phyloP scores from a whole-genome alignment of 371 early-diverging fungal species.

The Rhizomucor miehei region DNA sequence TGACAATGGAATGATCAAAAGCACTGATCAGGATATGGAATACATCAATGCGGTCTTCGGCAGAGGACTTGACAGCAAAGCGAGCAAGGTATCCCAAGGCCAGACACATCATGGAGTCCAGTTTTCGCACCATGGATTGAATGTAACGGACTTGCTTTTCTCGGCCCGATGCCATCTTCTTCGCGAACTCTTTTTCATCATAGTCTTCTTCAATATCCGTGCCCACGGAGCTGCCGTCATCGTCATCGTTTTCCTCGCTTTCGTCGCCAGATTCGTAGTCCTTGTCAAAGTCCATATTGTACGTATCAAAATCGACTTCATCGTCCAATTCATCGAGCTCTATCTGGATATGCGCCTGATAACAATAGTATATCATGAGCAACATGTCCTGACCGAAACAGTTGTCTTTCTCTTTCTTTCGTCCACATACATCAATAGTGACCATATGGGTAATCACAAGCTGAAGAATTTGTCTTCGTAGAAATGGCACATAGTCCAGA shows the following conservation, averaged over 20 bases:
- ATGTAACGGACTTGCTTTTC: constrained; percentile 43
- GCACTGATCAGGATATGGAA: constrained; percentile 68
- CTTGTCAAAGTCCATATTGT: constrained; percentile 35
- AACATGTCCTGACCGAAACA: not conserved
- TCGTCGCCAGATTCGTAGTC: constrained; percentile 43
- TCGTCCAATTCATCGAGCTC: constrained; percentile 91
- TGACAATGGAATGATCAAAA: constrained; percentile 79
- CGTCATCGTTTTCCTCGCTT: constrained; percentile 32
- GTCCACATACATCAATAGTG: constrained; percentile 87
- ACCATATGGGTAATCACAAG: constrained; percentile 78
- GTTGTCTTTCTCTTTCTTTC: no score
- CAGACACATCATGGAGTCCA: constrained; percentile 81
- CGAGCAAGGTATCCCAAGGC: constrained; percentile 61
- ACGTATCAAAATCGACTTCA: constrained; percentile 53
- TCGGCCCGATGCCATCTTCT: not conserved
- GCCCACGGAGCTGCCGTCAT: constrained; percentile 29
- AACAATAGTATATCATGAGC: not conserved
- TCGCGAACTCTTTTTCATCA: constrained; percentile 21
- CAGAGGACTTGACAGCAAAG: constrained; percentile 9
- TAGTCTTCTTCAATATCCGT: constrained; percentile 26
- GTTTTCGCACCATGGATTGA: constrained; percentile 70
- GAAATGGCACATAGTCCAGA: constrained; percentile 71
- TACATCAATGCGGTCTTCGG: constrained; percentile 43
- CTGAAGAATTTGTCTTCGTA: constrained; percentile 73
- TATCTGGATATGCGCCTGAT: constrained; percentile 85